Conservation (phyloP, 1,284 basidiomycete species). For the Ustilago loliicola region DNA sequence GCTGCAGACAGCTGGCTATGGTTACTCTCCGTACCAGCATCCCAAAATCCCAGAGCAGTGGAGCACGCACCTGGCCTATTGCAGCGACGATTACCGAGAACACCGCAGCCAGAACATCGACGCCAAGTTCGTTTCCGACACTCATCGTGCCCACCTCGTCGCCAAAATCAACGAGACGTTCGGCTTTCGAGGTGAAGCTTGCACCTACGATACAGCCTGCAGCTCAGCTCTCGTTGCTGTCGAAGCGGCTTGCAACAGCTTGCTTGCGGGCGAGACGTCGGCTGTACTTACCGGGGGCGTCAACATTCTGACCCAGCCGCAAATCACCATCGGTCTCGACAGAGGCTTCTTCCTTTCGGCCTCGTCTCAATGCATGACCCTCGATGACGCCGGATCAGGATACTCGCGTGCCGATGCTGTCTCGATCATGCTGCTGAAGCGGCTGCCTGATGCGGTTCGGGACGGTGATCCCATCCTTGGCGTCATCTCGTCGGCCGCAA, state of each 20-base stretch:
- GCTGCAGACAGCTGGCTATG: constrained; percentile 43
- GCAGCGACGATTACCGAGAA: constrained; percentile 55
- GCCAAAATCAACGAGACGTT: constrained; percentile 38
- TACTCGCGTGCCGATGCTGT: constrained; percentile 56
- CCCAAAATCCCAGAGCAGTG: constrained; percentile 33
- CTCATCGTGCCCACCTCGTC: constrained; percentile 46
- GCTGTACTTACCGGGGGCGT: constrained; percentile 51
- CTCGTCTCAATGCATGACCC: constrained; percentile 54
- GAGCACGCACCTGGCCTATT: constrained; percentile 51
- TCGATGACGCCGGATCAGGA: constrained; percentile 51
- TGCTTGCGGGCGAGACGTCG: constrained; percentile 30
- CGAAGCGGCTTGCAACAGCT: constrained; percentile 47
- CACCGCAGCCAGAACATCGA: constrained; percentile 49
- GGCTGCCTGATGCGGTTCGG: constrained; percentile 42
- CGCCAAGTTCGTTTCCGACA: constrained; percentile 33
- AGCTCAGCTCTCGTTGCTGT: constrained; percentile 54
- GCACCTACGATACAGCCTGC: constrained; percentile 56
- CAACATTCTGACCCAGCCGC: constrained; percentile 56
- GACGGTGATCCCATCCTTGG: constrained; percentile 54
- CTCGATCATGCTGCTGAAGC: constrained; percentile 50
- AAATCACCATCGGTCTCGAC: constrained; percentile 57
- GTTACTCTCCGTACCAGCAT: constrained; percentile 27
- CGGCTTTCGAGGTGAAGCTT: constrained; percentile 49
- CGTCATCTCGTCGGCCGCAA: constrained; percentile 45
- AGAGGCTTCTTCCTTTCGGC: constrained; percentile 55